phyloP scores from a whole-genome alignment of 2,329 filamentous ascomycete genomes.

The Tolypocladium ovalisporum region DNA sequence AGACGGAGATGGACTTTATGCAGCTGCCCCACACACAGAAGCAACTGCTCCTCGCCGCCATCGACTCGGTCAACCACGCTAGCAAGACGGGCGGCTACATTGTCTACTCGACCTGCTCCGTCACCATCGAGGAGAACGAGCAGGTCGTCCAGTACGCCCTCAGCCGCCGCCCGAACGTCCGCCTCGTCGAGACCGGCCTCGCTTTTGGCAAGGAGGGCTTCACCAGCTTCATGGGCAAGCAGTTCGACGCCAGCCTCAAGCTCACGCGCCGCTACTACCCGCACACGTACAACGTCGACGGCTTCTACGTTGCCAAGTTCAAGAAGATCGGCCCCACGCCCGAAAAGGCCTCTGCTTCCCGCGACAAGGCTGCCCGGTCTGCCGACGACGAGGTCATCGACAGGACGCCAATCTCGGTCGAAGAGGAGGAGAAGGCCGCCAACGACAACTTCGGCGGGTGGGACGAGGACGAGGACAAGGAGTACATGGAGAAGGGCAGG shows the following conservation, averaged over 20 bases:
- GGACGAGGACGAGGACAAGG: conserved; percentile 61
- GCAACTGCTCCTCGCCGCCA: conserved; percentile 82
- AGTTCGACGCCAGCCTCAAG: conserved; percentile 76
- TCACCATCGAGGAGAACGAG: conserved; percentile 85
- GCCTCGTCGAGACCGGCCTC: conserved; percentile 82
- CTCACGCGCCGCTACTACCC: conserved; percentile 81
- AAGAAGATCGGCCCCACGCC: conserved; percentile 81
- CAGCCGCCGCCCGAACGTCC: conserved; percentile 83
- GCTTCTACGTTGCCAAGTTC: conserved; percentile 97
- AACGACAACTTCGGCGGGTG: conserved; percentile 58
- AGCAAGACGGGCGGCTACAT: conserved; percentile 91
- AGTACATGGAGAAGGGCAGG: conserved; percentile 63
- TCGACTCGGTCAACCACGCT: conserved; percentile 86
- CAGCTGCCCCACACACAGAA: conserved; percentile 90
- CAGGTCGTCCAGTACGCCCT: conserved; percentile 89
- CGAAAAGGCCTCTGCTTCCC: conserved; percentile 27
- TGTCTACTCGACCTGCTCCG: conserved; percentile 93
- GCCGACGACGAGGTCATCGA: conserved; percentile 43
- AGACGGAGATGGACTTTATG: conserved; percentile 91
- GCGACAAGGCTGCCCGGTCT: conserved; percentile 19
- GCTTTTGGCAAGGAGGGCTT: conserved; percentile 90
- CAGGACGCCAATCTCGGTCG: conserved; percentile 52
- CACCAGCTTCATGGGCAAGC: conserved; percentile 81
- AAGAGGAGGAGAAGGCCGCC: conserved; percentile 34
- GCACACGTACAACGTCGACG: conserved; percentile 89